phyloP scores from a whole-genome alignment of 257 asterid genomes.

The Penstemon davidsonii region DNA sequence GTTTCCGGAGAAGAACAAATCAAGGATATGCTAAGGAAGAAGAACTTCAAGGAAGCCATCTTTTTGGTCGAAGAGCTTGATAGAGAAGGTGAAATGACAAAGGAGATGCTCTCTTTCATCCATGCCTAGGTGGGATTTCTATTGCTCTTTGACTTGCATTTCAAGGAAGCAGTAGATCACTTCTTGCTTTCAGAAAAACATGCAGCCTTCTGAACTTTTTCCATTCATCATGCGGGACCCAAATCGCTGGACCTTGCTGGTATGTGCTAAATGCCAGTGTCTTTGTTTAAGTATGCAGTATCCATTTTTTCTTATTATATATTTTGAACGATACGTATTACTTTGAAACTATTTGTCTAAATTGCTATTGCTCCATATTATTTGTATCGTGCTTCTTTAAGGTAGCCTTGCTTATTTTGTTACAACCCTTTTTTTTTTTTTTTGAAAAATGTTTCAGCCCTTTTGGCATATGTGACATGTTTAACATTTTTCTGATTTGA shows the following conservation, averaged over 20 bases:
- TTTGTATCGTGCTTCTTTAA: conserved; percentile 17
- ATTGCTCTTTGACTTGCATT: conserved; percentile 85
- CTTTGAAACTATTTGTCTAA: not conserved
- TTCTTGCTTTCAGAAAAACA: conserved; percentile 84
- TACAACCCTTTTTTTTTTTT: not conserved
- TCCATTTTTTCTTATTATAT: not conserved
- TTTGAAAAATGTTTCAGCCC: not conserved
- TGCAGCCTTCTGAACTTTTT: conserved; percentile 97
- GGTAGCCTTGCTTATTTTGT: conserved; percentile 9
- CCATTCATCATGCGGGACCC: conserved; percentile 97
- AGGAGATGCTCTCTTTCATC: conserved; percentile 72
- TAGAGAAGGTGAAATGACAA: conserved; percentile 80
- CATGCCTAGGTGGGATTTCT: conserved; percentile 97
- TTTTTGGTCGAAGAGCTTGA: conserved; percentile 84
- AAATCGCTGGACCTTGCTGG: conserved; percentile 96
- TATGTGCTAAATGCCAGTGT: conserved; percentile 31
- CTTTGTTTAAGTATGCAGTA: not conserved
- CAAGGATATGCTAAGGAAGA: conserved; percentile 78
- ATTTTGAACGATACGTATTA: not conserved
- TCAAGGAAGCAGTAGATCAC: conserved; percentile 93
- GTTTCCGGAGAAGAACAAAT: conserved; percentile 89
- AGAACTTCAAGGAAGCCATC: conserved; percentile 73
- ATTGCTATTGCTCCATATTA: not conserved
- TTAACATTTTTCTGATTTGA: not conserved
- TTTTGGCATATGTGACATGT: not conserved